phyloP scores from a whole-genome alignment of 257 asterid species.

The Ehretia macrophylla region DNA sequence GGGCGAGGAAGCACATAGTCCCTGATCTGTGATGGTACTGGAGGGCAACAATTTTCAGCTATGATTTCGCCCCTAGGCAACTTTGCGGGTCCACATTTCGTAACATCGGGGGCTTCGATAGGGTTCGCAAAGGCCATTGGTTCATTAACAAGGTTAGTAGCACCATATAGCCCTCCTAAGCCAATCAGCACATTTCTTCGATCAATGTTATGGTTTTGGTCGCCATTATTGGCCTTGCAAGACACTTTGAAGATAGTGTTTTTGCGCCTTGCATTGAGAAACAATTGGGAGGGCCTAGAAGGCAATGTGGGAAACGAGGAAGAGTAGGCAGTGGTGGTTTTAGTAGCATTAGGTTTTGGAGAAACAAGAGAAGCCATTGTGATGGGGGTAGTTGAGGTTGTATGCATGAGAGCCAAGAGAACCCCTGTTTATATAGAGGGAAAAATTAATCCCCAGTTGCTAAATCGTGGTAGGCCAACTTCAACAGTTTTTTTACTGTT shows the following conservation, averaged over 20 bases:
- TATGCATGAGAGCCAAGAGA: too few relatives aligned
- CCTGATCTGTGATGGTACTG: neutral
- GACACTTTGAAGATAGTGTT: neutral
- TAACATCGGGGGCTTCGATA: conserved; percentile 8
- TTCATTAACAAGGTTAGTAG: neutral
- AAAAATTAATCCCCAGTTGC: too few relatives aligned
- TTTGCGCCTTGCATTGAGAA: neutral
- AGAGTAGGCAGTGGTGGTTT: too few relatives aligned
- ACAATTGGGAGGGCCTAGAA: neutral
- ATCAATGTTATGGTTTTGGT: neutral
- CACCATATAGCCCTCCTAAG: neutral
- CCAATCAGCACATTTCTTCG: neutral
- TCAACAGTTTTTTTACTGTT: too few relatives aligned
- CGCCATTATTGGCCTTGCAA: neutral
- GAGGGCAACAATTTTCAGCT: conserved; percentile 17
- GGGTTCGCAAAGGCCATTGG: conserved; percentile 11
- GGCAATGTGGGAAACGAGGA: conserved; percentile 1
- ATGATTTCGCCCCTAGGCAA: neutral
- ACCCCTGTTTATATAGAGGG: too few relatives aligned
- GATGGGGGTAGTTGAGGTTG: too few relatives aligned
- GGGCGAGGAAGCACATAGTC: conserved; percentile 9
- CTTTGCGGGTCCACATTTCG: conserved; percentile 7
- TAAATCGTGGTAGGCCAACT: too few relatives aligned
- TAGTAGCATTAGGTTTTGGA: too few relatives aligned
- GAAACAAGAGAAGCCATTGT: too few relatives aligned